A percentile compares a stretch with the other conserved stretches of the same genome.
These are phyloP conservation scores for Suillus discolor DNA, from an alignment of 768 basidiomycete species.

Conservation along the genomic window DNA sequence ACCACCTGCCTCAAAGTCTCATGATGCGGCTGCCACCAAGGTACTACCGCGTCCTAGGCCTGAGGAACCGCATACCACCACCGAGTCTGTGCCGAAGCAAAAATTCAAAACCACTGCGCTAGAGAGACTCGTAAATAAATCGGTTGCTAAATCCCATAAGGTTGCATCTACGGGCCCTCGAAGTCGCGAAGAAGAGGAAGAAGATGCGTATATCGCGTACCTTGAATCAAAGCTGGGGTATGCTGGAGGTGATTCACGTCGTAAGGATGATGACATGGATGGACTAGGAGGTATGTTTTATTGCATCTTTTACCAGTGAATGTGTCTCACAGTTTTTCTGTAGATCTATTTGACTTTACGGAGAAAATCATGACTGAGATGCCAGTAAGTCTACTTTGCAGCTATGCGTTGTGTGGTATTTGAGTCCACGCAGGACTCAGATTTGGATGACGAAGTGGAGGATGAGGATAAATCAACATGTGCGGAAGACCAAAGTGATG, in stretches of 20 bases:
- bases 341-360: constrained; percentile 60
- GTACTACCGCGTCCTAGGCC: neutral
- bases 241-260: constrained; percentile 43
- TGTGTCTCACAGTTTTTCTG: constrained; percentile 3
- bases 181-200: constrained; percentile 55
- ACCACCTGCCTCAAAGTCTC: neutral
- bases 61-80: neutral
- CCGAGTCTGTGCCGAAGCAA: constrained; percentile 3
- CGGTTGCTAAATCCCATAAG: constrained; percentile 13
- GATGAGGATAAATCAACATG: neutral
- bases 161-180: constrained; percentile 22
- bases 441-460: neutral
- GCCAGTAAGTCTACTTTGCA: neutral
- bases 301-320: neutral
- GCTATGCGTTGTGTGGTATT: neutral
- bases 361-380: constrained; percentile 20
- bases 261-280: constrained; percentile 61
- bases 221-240: constrained; percentile 79
- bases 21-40: too few species aligned
- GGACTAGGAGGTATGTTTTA: constrained; percentile 74
- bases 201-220: constrained; percentile 85
- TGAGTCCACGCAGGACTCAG: neutral
- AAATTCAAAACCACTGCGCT: constrained; percentile 31
- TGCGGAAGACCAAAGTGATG: neutral
- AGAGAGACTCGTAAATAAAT: constrained; percentile 34